These are phyloP conservation scores for Termitomyces titanicus DNA, from an alignment of 768 basidiomycete genomes.

Conservation along the genomic window DNA sequence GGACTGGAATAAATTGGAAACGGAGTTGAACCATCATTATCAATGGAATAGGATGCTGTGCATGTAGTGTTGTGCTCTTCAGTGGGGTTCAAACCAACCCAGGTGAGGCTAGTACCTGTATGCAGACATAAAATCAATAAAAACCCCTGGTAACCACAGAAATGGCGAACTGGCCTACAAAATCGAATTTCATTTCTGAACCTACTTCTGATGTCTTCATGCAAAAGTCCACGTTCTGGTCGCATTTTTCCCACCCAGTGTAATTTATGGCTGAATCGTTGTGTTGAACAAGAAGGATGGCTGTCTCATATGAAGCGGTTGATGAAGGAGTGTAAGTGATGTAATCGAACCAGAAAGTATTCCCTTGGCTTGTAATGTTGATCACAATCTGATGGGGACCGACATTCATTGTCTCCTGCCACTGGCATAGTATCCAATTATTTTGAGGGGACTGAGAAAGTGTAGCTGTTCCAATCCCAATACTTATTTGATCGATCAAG, in stretches of 20 bases:
- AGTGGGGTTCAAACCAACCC: conserved; percentile 1
- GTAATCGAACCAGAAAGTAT: conserved; percentile 27
- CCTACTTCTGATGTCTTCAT: neutral
- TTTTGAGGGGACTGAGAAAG: conserved; percentile 5
- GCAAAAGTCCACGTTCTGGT: too few species aligned
- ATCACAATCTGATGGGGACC: conserved; percentile 20
- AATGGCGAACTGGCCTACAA: neutral
- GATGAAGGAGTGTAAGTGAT: conserved; percentile 21
- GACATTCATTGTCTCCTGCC: conserved; percentile 11
- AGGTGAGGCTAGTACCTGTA: conserved; percentile 3
- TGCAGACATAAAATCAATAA: neutral
- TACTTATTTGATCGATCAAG: conserved; percentile 19
- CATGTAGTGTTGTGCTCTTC: neutral
- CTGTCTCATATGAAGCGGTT: neutral
- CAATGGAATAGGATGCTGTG: neutral
- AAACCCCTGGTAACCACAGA: neutral
- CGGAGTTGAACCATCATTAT: neutral
- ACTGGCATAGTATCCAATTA: conserved; percentile 18
- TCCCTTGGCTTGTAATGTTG: conserved; percentile 12
- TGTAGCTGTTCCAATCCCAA: too few species aligned
- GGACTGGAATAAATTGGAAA: neutral
- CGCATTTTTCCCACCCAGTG: neutral
- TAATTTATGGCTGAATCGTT: neutral
- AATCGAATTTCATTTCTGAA: conserved; percentile 3
- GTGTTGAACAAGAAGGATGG: conserved; percentile 4